Percentiles rank a stretch among this genome's conserved stretches.
These are phyloP conservation scores for Taxawa tesnikishii DNA, from an alignment of 2,329 filamentous ascomycete species.

Conservation along the genomic window DNA sequence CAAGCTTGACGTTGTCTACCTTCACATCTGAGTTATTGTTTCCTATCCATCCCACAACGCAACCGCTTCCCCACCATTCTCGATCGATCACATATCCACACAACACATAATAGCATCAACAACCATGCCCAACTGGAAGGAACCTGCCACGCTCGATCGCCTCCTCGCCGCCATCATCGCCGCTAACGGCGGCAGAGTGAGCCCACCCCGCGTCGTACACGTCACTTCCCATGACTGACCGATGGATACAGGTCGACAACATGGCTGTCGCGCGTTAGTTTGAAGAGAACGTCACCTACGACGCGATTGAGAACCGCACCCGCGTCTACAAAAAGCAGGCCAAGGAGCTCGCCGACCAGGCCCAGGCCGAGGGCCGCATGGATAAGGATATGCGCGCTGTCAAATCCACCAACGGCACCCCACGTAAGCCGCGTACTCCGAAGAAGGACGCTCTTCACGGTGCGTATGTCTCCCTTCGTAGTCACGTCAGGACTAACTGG, in stretches of 20 bases:
- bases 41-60: no score
- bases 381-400: slow-evolving; percentile 3
- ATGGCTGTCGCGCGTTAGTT: slow-evolving; percentile 4
- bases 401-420: neutral
- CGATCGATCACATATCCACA: no score
- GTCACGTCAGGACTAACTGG: neutral
- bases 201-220: neutral
- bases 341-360: neutral
- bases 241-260: slow-evolving; percentile 2
- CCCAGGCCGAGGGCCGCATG: slow-evolving; percentile 3
- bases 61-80: no score
- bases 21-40: no score
- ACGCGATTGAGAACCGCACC: slow-evolving; percentile 3
- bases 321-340: slow-evolving; percentile 3
- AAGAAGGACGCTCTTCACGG: neutral
- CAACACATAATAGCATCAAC: neutral
- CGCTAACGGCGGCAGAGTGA: slow-evolving; percentile 4
- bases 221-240: neutral
- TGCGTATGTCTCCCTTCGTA: neutral
- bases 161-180: slow-evolving; percentile 3
- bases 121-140: slow-evolving; percentile 5
- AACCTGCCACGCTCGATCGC: neutral
- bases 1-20: no score
- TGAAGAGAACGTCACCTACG: slow-evolving; percentile 3
- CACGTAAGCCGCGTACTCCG: neutral